Base-by-base conservation (phyloP, 1,139 yeast species). In the Nakaseomyces sp. region DNA sequence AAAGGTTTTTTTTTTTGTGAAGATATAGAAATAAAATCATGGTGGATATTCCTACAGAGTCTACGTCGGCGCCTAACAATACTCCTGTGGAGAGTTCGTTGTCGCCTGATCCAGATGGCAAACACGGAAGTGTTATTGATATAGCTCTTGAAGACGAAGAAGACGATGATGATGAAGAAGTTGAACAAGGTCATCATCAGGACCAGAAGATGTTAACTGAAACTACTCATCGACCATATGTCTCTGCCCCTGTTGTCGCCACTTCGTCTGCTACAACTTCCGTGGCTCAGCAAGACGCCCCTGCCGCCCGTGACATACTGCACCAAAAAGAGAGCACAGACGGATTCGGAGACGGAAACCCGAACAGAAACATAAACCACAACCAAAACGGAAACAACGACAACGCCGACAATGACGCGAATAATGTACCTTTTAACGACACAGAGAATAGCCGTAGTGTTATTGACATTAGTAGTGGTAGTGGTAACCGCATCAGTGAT, bases 31-130 rank as follows among this genome's bases (percentile, higher is more conserved):
- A 32, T 4, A 10, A 19, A 17, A 17, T 10, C 17, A 32, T 32
- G 22, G 36, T 20, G 18, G n/a, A n/a, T n/a, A 22, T 35, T n/a
- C 38, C 38, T 13, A 35, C 38, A 12, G 49, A 50, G 39, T 53
- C 53, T 3, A 55, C 59, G 2, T 47, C 52, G 24, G 58, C 49
- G 24, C 61, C 61, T 24, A 55, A 57, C 39, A 57, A 57, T 44
- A 56, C 61, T 15, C 61, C 61, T 2, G 57, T 49, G 12, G 38
- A 35, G 12, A 20, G 28, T 22, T 35, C 38, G 6, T 16, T 22
- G 15, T 22, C 32, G n/a, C 41, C 35, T 16, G 40, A 20, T 13
- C 8, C 18, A n/a, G n/a, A n/a, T n/a, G n/a, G n/a, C 5, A 35
- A 35, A 12, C 26, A 22, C 38, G 28, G 38, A 3, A 35, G 38